Conservation (phyloP, 176 grass and related monocot genomes). For the Ensete glaucum region DNA sequence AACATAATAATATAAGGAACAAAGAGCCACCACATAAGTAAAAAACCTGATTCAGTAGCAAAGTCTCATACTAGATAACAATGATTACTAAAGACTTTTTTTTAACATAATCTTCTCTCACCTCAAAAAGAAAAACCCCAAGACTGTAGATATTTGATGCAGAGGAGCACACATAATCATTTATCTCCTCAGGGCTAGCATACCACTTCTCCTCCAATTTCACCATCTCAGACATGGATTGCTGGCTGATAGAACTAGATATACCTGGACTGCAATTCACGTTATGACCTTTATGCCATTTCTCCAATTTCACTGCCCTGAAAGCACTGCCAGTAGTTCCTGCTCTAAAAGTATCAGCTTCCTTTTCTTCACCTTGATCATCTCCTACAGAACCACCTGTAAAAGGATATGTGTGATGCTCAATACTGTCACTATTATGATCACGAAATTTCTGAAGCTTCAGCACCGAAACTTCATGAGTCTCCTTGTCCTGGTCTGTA, state of each 20-base stretch:
- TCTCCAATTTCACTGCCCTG: conserved; percentile 26
- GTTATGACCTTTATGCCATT: conserved; percentile 22
- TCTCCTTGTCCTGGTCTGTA: conserved; percentile 33
- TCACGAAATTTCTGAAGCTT: conserved; percentile 67
- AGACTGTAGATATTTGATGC: conserved; percentile 84
- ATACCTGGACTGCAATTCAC: conserved; percentile 11
- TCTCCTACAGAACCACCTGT: conserved; percentile 29
- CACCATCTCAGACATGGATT: conserved; percentile 29
- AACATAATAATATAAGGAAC: neutral
- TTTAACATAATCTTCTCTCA: conserved; percentile 23
- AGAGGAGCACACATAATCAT: conserved; percentile 33
- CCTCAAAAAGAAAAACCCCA: conserved; percentile 98
- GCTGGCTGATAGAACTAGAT: conserved; percentile 34
- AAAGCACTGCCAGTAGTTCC: conserved; percentile 28
- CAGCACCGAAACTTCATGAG: conserved; percentile 24
- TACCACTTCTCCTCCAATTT: conserved; percentile 92
- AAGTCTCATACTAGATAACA: too few relatives aligned
- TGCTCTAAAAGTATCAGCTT: conserved; percentile 20
- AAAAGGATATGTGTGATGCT: conserved; percentile 21
- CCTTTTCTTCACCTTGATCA: conserved; percentile 25
- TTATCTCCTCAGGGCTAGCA: conserved; percentile 70
- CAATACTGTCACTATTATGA: conserved; percentile 21
- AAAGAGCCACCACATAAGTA: neutral
- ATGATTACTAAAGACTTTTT: too few relatives aligned
- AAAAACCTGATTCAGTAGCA: too few relatives aligned